These are phyloP conservation scores for Suillus spraguei DNA, from an alignment of 768 basidiomycete genomes.

Conservation along the genomic window DNA sequence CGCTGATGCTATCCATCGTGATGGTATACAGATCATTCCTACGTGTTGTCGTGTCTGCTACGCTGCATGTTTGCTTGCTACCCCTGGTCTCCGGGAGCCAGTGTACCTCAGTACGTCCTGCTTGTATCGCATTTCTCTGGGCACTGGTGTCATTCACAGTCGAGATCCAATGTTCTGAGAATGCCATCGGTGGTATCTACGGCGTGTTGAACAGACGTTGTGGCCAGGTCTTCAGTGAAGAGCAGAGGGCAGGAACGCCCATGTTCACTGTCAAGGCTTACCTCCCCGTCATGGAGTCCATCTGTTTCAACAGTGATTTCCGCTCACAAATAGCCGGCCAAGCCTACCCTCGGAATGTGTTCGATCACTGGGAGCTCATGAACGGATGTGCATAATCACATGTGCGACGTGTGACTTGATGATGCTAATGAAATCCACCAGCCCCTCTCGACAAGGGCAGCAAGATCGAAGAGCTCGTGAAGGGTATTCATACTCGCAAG, in stretches of 20 bases:
- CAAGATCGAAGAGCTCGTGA: conserved; percentile 88
- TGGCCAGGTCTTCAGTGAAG: conserved; percentile 98
- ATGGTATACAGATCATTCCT: conserved; percentile 98
- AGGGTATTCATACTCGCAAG: conserved; percentile 84
- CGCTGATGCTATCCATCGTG: conserved; percentile 98
- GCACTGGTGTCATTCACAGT: conserved; percentile 47
- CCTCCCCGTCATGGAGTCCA: conserved; percentile 88
- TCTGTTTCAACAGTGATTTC: conserved; percentile 97
- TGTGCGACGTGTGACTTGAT: not conserved
- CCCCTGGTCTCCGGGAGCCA: conserved; percentile 93
- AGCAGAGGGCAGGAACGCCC: conserved; percentile 95
- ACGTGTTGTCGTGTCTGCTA: conserved; percentile 96
- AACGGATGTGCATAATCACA: conserved; percentile 61
- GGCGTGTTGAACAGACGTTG: conserved; percentile 91
- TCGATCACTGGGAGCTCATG: conserved; percentile 93
- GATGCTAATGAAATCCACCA: conserved; percentile 28
- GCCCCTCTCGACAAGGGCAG: conserved; percentile 88
- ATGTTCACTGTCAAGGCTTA: conserved; percentile 99
- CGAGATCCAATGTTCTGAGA: conserved; percentile 98
- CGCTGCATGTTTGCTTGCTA: conserved; percentile 91
- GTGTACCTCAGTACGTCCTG: conserved; percentile 77
- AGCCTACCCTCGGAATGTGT: conserved; percentile 96
- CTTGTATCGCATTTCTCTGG: not conserved
- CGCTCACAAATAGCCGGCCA: conserved; percentile 92
- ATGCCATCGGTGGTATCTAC: conserved; percentile 98